phyloP scores from a whole-genome alignment of 495 filamentous ascomycete genomes.

The Talaromyces liani region DNA sequence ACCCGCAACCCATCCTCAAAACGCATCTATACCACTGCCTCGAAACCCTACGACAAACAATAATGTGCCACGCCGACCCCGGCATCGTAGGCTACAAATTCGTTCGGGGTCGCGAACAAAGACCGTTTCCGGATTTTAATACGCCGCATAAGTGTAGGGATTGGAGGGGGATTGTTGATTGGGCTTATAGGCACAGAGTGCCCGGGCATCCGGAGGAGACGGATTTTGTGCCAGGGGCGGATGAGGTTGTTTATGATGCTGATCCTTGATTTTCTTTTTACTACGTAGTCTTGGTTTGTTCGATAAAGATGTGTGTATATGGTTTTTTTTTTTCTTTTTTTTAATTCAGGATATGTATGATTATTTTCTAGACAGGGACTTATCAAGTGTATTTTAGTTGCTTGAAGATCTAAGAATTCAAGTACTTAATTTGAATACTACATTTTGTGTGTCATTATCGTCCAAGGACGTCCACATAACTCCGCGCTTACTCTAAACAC shows the following conservation, averaged over 20 bases:
- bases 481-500: not conserved
- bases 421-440: no score
- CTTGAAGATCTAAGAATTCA: no score
- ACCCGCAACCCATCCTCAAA: constrained; percentile 1
- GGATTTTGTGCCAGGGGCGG: not conserved
- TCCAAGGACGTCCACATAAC: not conserved
- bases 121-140: constrained; percentile 4
- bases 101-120: not conserved
- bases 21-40: constrained; percentile 24
- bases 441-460: not conserved
- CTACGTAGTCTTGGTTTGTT: no score
- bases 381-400: no score
- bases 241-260: constrained; percentile 1
- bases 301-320: no score
- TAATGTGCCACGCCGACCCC: constrained; percentile 22
- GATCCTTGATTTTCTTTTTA: not conserved
- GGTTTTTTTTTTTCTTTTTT: no score
- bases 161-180: not conserved
- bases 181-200: not conserved
- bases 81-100: not conserved
- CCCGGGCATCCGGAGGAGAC: not conserved
- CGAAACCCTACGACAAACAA: constrained; percentile 20
- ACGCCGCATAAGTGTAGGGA: constrained; percentile 6
- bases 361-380: no score
- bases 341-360: no score